Conservation (phyloP, 2,329 filamentous ascomycete species). For the Fusarium compactum region DNA sequence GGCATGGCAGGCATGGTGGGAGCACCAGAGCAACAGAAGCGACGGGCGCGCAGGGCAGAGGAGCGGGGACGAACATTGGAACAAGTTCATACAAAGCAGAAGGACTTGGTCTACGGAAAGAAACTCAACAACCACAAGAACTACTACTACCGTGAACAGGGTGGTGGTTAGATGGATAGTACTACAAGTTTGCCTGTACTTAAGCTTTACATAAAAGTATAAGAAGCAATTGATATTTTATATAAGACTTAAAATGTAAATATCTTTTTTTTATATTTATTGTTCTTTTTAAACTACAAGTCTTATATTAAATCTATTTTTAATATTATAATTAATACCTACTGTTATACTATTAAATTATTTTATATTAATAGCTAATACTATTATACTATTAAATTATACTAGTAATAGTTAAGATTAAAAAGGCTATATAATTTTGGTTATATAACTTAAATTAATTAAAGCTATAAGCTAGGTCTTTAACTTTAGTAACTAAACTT, state of each 20-base stretch:
- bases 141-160: slow-evolving; percentile 65
- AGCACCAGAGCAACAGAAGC: slow-evolving; percentile 80
- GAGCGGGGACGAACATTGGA: slow-evolving; percentile 76
- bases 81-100: slow-evolving; percentile 70
- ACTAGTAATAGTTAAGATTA: too few species aligned
- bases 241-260: not conserved
- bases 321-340: too few species aligned
- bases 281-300: too few species aligned
- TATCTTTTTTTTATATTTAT: too few species aligned
- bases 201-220: not conserved
- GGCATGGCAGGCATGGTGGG: slow-evolving; percentile 83
- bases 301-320: too few species aligned
- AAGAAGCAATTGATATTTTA: not conserved
- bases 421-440: too few species aligned
- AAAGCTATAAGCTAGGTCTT: too few species aligned
- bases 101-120: slow-evolving; percentile 78
- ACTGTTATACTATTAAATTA: too few species aligned
- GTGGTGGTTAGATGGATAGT: slow-evolving; percentile 54
- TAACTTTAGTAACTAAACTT: too few species aligned
- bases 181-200: not conserved
- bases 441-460: too few species aligned
- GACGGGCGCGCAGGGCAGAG: slow-evolving; percentile 73
- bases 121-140: slow-evolving; percentile 79
- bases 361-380: too few species aligned
- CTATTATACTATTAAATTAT: too few species aligned